Evolutionary conservation across 768 basidiomycete genomes (phyloP), one percentile per base, ranked within the genome.

Genomic region (Boletales sp.): DNA sequence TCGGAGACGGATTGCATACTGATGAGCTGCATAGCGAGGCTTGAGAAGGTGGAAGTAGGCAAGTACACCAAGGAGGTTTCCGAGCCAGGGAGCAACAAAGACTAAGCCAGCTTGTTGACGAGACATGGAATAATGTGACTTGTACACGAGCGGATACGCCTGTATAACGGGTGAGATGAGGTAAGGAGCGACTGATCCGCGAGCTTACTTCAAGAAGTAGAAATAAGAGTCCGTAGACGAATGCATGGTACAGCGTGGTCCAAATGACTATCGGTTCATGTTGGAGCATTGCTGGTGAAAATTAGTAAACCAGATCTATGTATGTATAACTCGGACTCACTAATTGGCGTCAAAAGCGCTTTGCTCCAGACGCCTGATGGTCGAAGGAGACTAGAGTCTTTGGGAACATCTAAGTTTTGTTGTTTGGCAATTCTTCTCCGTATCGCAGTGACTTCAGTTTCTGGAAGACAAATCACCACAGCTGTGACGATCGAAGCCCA

Each of bases 161-260:
- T 62, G 36, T 0, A 38, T 15, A 17, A 27, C 12, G 35, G 24
- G 21, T 62, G 24, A 47, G 45, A 40, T 37, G 18, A 3, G 14
- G 34, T 21, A 43, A 30, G 24, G n/a, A 12, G 43, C 29, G 14
- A 14, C 13, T 9, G 8, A n/a, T 21, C 34, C 7, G 31, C 9
- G 31, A 38, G 12, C 17, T 8, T 10, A 66, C 64, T 53, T 65
- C 64, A 3, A 66, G 64, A 40, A 65, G 64, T 13, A 65, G 51
- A 27, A 65, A 65, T 40, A 65, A 54, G 19, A 65, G 64, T 5
- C 64, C 64, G 29, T 58, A 63, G 30, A 65, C 53, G 31, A 65
- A 65, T 8, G 64, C 60, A 15, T 65, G 64, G 45, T 63, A 65
- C 7, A 65, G 40, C 4, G 63, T 57, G n/a, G 63, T 63, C 64